Evolutionary conservation across 2,329 filamentous ascomycete genomes (phyloP).

Genomic region (Trematosphaeria pertusa): DNA sequence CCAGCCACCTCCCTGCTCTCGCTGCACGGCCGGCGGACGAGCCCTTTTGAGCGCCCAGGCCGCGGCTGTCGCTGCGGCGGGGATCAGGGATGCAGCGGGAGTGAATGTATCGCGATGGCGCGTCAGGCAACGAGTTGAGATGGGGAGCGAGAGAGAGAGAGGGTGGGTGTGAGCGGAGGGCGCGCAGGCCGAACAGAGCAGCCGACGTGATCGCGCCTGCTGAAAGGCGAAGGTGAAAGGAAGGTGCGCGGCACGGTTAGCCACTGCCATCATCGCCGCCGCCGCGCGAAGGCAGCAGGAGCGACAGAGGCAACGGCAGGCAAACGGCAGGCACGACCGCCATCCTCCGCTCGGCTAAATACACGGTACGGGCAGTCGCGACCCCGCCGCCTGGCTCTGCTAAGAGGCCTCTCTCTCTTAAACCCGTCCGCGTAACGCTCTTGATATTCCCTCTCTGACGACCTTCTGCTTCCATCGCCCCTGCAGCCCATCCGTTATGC

Average conservation of each 20-base stretch:
- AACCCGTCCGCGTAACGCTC: conserved; percentile 19
- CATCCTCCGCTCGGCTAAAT: conserved; percentile 32
- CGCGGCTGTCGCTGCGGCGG: conserved; percentile 34
- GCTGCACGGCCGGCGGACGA: conserved; percentile 37
- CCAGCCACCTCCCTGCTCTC: conserved; percentile 39
- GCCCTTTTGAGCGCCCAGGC: conserved; percentile 33
- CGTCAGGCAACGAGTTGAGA: not conserved
- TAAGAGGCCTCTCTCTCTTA: conserved; percentile 4
- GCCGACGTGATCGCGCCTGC: no score
- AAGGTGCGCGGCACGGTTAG: not conserved
- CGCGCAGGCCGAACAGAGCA: not conserved
- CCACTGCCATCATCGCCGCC: not conserved
- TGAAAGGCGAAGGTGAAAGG: no score
- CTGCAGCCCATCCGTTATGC: conserved; percentile 26
- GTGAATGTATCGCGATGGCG: conserved; percentile 1
- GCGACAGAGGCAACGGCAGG: not conserved
- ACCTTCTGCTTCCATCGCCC: conserved; percentile 33
- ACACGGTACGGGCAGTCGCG: conserved; percentile 19
- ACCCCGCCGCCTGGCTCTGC: not conserved
- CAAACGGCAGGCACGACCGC: not conserved
- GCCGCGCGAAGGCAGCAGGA: not conserved
- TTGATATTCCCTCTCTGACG: conserved; percentile 21
- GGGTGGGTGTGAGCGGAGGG: not conserved
- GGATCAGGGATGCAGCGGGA: conserved; percentile 37
- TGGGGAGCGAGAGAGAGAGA: not conserved